Evolutionary conservation across 345 rosid species (phyloP), one percentile per base, ranked within the genome.

Genomic region (Aethionema arabicum): DNA sequence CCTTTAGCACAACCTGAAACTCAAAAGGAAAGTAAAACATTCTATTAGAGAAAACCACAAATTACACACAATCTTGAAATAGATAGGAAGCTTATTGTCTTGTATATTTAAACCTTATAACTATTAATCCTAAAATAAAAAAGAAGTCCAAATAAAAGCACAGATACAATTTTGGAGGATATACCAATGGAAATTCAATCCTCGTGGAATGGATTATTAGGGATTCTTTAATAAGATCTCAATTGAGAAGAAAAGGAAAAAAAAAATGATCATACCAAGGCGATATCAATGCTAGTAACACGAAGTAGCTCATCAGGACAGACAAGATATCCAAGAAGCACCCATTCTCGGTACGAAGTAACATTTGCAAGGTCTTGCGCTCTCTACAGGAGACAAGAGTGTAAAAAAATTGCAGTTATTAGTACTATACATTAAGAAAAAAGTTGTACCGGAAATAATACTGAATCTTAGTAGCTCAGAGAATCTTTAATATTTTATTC

Each of bases 301-400:
- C 90, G 97, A 72, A 90, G 97, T 69, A 93, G 85, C 79, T 93
- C 99, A 68, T 93, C 95, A 29, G 99, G 99, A 68, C 99, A 93
- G 72, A 93, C 99, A 63, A 90, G 97, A 80, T 93, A 90, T 40
- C 99, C 95, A 76, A 90, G 83, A 52, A 93, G 79, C 67, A 93
- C 97, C 99, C 99, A 93, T 63, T 93, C 96, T 72, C 95, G 77
- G 65, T 93, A 90, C 56, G 90, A 85, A 70, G 99, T 90, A 72
- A 90, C 96, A 84, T 93, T 85, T 68, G 99, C 95, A 47, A 93
- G 88, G 82, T 93, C 99, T 76, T 90, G 97, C 57, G 97, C 97
- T 78, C 97, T 84, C 99, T 93, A 86, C 73, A 61, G 35, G 51
- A 62, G 55, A 41, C 37, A 70, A 59, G 70, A 65, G 47, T 14